Conservation (phyloP, 495 filamentous ascomycete genomes). For the Penicillium steckii region DNA sequence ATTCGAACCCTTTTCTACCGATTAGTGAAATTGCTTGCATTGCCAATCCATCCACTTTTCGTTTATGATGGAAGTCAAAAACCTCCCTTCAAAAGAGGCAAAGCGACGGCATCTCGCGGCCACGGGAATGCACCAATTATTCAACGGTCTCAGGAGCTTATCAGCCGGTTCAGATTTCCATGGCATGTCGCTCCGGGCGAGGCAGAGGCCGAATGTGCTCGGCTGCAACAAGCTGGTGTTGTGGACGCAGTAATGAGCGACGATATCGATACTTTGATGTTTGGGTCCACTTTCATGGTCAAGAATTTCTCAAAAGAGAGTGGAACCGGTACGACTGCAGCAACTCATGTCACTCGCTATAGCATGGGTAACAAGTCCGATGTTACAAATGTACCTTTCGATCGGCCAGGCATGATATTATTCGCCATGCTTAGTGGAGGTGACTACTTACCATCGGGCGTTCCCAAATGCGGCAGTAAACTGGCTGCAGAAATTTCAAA, state of each 20-base stretch:
- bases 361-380: conserved; percentile 42
- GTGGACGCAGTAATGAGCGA: conserved; percentile 97
- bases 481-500: conserved; percentile 85
- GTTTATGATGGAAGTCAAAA: conserved; percentile 94
- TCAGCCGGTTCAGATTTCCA: conserved; percentile 82
- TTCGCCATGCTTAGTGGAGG: conserved; percentile 95
- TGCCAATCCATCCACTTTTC: conserved; percentile 85
- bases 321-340: conserved; percentile 57
- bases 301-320: conserved; percentile 82
- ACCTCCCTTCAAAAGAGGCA: conserved; percentile 84
- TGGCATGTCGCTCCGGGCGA: conserved; percentile 90
- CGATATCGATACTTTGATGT: conserved; percentile 98
- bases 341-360: conserved; percentile 87
- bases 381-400: conserved; percentile 53
- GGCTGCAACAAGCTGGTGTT: conserved; percentile 77
- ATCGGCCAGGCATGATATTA: conserved; percentile 87
- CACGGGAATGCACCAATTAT: conserved; percentile 53
- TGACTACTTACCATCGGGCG: conserved; percentile 88
- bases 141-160: conserved; percentile 67
- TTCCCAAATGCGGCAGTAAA: conserved; percentile 84
- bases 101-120: conserved; percentile 36
- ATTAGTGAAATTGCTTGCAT: conserved; percentile 74
- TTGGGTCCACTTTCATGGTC: conserved; percentile 75
- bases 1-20: conserved; percentile 92
- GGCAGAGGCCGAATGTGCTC: conserved; percentile 93